These are phyloP conservation scores for Neostapfia colusana DNA, from an alignment of 176 grass and related monocot species.

Conservation along the genomic window DNA sequence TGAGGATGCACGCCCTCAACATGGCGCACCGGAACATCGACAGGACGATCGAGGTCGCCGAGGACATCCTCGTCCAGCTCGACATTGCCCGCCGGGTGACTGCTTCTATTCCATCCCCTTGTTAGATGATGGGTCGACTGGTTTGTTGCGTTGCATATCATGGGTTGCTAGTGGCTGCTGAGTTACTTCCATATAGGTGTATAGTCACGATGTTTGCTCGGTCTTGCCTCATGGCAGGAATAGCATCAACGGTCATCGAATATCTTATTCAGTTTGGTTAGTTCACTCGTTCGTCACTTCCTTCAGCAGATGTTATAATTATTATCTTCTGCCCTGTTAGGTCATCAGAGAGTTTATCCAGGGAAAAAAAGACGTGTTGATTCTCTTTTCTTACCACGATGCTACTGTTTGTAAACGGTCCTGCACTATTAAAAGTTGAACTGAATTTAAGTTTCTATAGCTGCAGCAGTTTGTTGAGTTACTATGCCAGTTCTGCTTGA, in stretches of 20 bases:
- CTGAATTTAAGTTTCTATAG: neutral
- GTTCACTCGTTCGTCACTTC: slow-evolving; percentile 1
- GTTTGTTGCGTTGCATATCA: neutral
- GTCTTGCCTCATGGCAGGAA: neutral
- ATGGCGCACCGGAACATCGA: slow-evolving; percentile 80
- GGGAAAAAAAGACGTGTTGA: neutral
- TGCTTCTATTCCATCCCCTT: neutral
- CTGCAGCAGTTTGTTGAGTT: neutral
- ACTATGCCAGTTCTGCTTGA: neutral
- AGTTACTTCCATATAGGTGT: neutral
- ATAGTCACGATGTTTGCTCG: neutral
- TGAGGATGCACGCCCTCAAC: slow-evolving; percentile 56
- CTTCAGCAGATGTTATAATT: neutral
- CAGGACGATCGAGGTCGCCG: slow-evolving; percentile 60
- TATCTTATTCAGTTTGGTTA: slow-evolving; percentile 6
- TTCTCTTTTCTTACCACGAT: slow-evolving; percentile 13
- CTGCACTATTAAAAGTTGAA: neutral
- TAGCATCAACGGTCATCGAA: neutral
- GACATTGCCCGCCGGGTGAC: slow-evolving; percentile 54
- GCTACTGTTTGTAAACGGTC: slow-evolving; percentile 7
- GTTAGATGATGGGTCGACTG: neutral
- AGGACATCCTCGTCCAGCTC: slow-evolving; percentile 54
- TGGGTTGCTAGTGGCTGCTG: neutral
- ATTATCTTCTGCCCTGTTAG: neutral
- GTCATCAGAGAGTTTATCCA: neutral